Evolutionary conservation across 2,329 filamentous ascomycete genomes (phyloP).

Genomic region (Ophiostoma sp.): DNA sequence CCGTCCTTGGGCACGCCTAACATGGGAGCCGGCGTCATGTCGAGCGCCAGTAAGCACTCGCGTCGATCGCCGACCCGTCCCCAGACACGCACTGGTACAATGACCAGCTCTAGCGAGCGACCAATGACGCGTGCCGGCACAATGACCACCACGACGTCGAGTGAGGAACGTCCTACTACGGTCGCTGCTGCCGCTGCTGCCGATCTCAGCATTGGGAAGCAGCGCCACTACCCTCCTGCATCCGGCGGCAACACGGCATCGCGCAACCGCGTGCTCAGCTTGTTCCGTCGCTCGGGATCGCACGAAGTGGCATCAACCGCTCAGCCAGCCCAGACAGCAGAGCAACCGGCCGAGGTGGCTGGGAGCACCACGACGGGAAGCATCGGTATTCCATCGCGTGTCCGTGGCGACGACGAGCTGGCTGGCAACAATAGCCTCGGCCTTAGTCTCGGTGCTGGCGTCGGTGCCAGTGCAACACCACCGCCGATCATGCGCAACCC

Average conservation of each 20-base stretch:
- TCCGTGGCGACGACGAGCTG: slow-evolving; percentile 37
- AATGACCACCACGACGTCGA: background rate
- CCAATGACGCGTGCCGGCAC: too few relatives aligned
- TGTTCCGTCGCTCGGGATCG: slow-evolving; percentile 49
- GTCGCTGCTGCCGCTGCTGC: slow-evolving; percentile 17
- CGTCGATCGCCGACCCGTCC: slow-evolving; percentile 28
- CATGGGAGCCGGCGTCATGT: background rate
- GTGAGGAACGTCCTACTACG: background rate
- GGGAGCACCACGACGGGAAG: slow-evolving; percentile 25
- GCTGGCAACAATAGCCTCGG: background rate
- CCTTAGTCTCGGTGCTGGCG: background rate
- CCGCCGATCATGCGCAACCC: slow-evolving; percentile 50
- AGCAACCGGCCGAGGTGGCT: slow-evolving; percentile 29
- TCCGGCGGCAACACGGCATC: slow-evolving; percentile 37
- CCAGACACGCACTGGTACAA: slow-evolving; percentile 21
- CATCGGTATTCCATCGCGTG: slow-evolving; percentile 40
- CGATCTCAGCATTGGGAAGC: slow-evolving; percentile 28
- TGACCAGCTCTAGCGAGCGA: background rate
- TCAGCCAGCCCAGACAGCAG: slow-evolving; percentile 25
- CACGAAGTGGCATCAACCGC: slow-evolving; percentile 26
- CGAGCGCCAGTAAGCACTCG: slow-evolving; percentile 23
- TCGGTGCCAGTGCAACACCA: slow-evolving; percentile 45
- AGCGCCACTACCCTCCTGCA: slow-evolving; percentile 48
- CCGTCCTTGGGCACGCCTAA: slow-evolving; percentile 24
- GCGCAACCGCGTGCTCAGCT: slow-evolving; percentile 43